phyloP scores from a whole-genome alignment of 2,329 filamentous ascomycete genomes.

The Verticillium isaacii region DNA sequence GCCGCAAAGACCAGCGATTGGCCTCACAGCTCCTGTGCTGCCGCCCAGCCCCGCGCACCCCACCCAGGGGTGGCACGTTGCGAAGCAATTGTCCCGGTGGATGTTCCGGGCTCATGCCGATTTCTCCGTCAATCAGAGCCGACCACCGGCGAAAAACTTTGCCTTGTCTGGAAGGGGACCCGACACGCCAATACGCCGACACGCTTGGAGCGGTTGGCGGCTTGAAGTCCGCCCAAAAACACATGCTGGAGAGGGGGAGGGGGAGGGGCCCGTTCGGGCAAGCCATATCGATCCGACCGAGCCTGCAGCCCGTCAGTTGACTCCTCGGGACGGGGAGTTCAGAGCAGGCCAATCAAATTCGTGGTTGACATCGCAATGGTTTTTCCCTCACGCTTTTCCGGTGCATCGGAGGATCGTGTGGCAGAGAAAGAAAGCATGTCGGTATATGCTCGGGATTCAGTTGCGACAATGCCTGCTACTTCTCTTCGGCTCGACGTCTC shows the following conservation, averaged over 20 bases:
- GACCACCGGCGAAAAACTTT: not conserved
- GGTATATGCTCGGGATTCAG: constrained; percentile 10
- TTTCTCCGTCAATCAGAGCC: constrained; percentile 30
- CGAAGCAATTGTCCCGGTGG: constrained; percentile 9
- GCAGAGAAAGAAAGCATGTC: constrained; percentile 3
- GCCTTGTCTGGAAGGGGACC: not conserved
- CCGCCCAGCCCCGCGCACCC: constrained; percentile 16
- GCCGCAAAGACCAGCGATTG: constrained; percentile 5
- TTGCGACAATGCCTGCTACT: not conserved
- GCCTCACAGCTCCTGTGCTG: constrained; percentile 4
- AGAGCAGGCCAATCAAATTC: constrained; percentile 5
- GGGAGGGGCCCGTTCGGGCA: not conserved
- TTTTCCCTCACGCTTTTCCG: not conserved
- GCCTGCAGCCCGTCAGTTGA: constrained; percentile 6
- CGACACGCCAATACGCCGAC: constrained; percentile 2
- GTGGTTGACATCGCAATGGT: not conserved
- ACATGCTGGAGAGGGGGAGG: not conserved
- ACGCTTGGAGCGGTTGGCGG: not conserved
- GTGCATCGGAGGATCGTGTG: not conserved
- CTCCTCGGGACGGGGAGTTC: constrained; percentile 4
- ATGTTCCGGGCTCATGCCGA: constrained; percentile 20
- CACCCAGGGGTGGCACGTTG: constrained; percentile 11
- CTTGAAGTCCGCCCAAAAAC: not conserved
- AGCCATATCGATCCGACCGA: not conserved
- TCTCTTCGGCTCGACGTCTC: not conserved